Conservation (phyloP, 306 rosid genomes). For the Abrus precatorius region DNA sequence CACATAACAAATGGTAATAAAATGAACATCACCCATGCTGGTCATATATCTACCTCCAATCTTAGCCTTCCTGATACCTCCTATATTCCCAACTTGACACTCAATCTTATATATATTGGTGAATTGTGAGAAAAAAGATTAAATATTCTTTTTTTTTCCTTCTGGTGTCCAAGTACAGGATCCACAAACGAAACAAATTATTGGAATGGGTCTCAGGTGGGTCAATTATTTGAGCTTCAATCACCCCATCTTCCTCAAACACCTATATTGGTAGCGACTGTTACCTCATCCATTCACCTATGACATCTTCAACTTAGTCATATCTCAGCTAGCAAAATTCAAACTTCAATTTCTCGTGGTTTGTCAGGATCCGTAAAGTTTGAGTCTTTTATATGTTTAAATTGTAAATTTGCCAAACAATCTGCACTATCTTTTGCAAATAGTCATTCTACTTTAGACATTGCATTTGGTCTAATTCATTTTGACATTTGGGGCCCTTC, state of each 20-base stretch:
- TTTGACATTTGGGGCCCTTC: not conserved
- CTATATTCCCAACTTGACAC: not conserved
- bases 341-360: not conserved
- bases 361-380: not conserved
- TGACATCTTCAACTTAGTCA: not conserved
- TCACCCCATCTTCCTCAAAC: not conserved
- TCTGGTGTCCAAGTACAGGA: not conserved
- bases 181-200: not conserved
- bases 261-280: not conserved
- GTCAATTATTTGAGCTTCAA: not conserved
- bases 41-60: too few relatives aligned
- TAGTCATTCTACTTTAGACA: not conserved
- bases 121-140: not conserved
- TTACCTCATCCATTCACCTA: too few relatives aligned
- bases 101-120: too few relatives aligned
- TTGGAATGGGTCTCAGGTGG: not conserved
- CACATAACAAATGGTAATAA: not conserved
- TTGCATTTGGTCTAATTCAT: not conserved
- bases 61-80: not conserved
- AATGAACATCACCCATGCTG: not conserved
- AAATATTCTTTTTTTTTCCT: not conserved
- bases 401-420: not conserved
- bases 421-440: not conserved
- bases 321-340: not conserved
- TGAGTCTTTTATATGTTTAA: not conserved